phyloP scores from a whole-genome alignment of 306 rosid species.

The Inga oerstediana region DNA sequence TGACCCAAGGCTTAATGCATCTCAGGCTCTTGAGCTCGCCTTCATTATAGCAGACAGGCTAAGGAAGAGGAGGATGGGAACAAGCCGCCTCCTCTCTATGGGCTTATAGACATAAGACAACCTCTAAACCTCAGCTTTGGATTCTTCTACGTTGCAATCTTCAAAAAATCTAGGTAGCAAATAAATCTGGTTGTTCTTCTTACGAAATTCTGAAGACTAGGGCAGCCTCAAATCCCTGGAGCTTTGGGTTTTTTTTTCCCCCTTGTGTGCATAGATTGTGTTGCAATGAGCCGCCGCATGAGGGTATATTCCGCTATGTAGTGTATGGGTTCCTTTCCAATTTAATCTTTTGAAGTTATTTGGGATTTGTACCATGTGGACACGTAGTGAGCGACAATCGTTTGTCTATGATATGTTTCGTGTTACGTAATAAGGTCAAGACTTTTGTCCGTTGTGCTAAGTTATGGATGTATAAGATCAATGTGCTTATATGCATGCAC shows the following conservation, averaged over 20 bases:
- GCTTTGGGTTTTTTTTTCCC: not conserved
- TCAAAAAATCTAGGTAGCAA: conserved; percentile 6
- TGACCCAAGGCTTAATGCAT: conserved; percentile 78
- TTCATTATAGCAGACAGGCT: conserved; percentile 73
- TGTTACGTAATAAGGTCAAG: not conserved
- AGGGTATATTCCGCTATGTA: not conserved
- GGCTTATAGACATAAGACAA: conserved; percentile 19
- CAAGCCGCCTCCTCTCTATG: conserved; percentile 39
- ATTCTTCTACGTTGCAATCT: not conserved
- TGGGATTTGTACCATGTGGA: conserved; percentile 8
- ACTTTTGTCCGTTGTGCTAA: not conserved
- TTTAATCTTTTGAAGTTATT: not conserved
- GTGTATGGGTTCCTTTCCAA: not conserved
- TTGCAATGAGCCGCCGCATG: not conserved
- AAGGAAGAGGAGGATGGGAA: conserved; percentile 71
- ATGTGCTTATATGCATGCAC: not conserved
- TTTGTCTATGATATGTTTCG: conserved; percentile 1
- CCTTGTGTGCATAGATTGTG: not conserved
- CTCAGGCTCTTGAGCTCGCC: conserved; percentile 77
- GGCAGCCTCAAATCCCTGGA: not conserved
- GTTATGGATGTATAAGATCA: not conserved
- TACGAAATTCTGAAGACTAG: not conserved
- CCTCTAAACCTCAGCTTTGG: not conserved
- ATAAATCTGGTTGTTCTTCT: conserved; percentile 17
- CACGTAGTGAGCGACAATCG: conserved; percentile 1